phyloP scores from a whole-genome alignment of 2,329 filamentous ascomycete species.

The Diplodia scrobiculata region DNA sequence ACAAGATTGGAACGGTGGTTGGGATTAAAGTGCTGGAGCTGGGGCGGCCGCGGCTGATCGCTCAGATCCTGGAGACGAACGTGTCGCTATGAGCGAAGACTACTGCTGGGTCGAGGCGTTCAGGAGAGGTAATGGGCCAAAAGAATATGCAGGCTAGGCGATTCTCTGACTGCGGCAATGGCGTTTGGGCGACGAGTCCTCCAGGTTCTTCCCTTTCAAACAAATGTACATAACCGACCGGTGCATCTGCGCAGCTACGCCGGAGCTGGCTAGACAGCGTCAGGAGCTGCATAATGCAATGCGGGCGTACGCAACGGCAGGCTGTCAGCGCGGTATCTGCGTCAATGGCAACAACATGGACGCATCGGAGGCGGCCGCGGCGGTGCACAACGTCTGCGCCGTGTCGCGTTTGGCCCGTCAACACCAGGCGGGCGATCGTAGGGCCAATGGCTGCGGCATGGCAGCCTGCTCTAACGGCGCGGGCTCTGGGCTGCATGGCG shows the following conservation, averaged over 20 bases:
- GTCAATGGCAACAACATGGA: not conserved
- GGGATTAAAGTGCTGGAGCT: constrained; percentile 46
- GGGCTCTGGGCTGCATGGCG: constrained; percentile 7
- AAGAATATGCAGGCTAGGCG: constrained; percentile 4
- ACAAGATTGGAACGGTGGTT: constrained; percentile 50
- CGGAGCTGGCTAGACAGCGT: not conserved
- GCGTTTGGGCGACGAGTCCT: constrained; percentile 7
- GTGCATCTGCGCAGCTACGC: not conserved
- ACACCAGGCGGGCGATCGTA: constrained; percentile 2
- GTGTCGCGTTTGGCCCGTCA: constrained; percentile 3
- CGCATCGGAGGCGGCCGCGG: constrained; percentile 4
- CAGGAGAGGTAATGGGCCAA: constrained; percentile 5
- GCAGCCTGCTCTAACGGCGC: not conserved
- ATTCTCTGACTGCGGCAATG: not conserved
- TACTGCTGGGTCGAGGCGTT: constrained; percentile 12
- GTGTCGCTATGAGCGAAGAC: constrained; percentile 25
- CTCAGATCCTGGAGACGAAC: constrained; percentile 43
- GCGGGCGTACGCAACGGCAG: not conserved
- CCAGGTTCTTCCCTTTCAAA: not conserved
- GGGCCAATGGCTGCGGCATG: not conserved
- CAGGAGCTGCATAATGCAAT: constrained; percentile 13
- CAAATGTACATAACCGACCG: not conserved
- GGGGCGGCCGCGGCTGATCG: constrained; percentile 43
- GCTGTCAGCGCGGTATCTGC: not conserved
- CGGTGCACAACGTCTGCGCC: not conserved